Evolutionary conservation across 2,329 filamentous ascomycete species (phyloP).

Genomic region (Talaromyces sp.): DNA sequence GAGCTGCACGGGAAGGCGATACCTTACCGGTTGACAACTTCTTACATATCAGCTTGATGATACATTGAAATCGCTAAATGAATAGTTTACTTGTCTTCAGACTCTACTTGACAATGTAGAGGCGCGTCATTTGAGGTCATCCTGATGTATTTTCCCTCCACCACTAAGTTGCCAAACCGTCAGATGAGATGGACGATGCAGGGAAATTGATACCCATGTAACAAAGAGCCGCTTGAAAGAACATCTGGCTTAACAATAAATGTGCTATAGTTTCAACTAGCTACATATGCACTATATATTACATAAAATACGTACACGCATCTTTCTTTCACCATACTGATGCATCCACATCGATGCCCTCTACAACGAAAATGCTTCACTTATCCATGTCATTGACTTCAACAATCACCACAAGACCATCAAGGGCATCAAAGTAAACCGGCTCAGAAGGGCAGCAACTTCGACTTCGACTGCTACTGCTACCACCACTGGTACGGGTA

Average conservation of each 20-base stretch:
- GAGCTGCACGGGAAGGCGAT: neutral
- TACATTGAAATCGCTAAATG: neutral
- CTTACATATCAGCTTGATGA: neutral
- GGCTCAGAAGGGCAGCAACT: neutral
- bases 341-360: neutral
- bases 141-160: neutral
- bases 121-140: neutral
- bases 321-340: neutral
- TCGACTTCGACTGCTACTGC: neutral
- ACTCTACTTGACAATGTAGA: neutral
- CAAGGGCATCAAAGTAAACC: neutral
- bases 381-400: slow-evolving; percentile 3
- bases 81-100: neutral
- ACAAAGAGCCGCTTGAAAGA: neutral
- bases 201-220: neutral
- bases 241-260: neutral
- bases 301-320: neutral
- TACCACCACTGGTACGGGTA: neutral
- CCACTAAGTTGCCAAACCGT: neutral
- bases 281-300: neutral
- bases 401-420: neutral
- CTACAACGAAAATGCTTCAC: neutral
- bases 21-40: neutral
- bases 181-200: neutral
- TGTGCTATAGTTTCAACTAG: neutral